Evolutionary conservation across 2,329 filamentous ascomycete genomes (phyloP).

Genomic region (Arthrocladium fulminans): DNA sequence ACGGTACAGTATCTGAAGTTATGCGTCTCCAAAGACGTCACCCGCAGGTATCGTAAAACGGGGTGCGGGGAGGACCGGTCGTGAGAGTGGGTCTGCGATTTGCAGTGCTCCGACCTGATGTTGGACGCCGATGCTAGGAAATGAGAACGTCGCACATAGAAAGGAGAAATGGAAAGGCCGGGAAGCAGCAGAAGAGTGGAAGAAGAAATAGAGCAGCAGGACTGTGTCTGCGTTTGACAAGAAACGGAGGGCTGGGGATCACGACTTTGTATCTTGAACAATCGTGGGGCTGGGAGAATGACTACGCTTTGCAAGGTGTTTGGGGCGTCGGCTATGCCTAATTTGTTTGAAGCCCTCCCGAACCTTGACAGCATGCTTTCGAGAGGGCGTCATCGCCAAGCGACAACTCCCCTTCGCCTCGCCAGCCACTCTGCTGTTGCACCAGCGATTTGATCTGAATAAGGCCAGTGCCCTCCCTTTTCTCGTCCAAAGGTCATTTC

Average conservation of each 20-base stretch:
- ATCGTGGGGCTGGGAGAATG: slow-evolving; percentile 2
- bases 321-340: neutral
- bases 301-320: neutral
- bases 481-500: too few relatives aligned
- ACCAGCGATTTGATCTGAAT: too few relatives aligned
- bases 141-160: neutral
- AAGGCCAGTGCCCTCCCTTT: too few relatives aligned
- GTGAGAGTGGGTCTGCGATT: neutral
- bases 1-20: neutral
- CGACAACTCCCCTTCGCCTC: too few relatives aligned
- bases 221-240: slow-evolving; percentile 1
- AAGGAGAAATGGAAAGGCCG: neutral
- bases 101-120: neutral
- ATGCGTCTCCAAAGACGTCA: neutral
- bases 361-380: neutral
- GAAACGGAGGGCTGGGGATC: slow-evolving; percentile 7
- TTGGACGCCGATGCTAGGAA: neutral
- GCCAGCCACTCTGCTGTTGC: too few relatives aligned
- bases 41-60: neutral
- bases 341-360: neutral
- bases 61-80: neutral
- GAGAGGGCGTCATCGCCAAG: too few relatives aligned
- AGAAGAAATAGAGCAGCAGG: neutral
- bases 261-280: neutral
- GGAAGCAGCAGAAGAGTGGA: neutral